A percentile compares a stretch with the other conserved stretches of the same genome.
Evolutionary conservation across 768 basidiomycete species (phyloP).

Genomic region (Trametes maxima): DNA sequence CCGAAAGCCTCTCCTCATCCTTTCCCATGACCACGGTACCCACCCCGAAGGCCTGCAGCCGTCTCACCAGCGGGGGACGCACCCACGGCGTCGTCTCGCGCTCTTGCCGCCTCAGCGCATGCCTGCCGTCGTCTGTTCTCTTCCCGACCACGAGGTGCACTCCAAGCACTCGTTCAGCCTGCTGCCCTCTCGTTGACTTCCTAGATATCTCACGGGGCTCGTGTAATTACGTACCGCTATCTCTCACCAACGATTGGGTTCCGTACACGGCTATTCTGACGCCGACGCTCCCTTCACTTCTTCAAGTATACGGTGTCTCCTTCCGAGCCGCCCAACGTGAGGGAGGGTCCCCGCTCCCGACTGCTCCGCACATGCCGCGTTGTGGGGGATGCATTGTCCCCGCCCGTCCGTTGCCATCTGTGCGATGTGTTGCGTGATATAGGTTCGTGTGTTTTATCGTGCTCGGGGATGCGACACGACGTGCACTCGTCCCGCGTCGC

Average conservation of each 20-base stretch:
- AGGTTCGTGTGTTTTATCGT: constrained; percentile 1
- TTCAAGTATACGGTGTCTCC: neutral
- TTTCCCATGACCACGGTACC: too few relatives aligned
- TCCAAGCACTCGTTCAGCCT: neutral
- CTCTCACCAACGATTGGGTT: constrained; percentile 11
- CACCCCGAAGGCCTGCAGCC: too few relatives aligned
- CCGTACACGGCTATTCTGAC: constrained; percentile 18
- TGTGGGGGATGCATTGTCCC: neutral
- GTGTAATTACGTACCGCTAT: constrained; percentile 5
- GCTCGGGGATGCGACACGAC: neutral
- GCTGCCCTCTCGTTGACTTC: constrained; percentile 1
- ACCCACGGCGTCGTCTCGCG: too few relatives aligned
- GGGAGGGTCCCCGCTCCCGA: too few relatives aligned
- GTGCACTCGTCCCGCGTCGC: neutral
- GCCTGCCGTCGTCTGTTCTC: too few relatives aligned
- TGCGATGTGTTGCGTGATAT: neutral
- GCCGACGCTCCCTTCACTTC: neutral
- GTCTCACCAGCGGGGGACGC: too few relatives aligned
- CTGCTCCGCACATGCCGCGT: neutral
- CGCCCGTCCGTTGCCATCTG: constrained; percentile 1
- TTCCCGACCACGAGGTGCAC: too few relatives aligned
- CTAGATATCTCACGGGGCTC: neutral
- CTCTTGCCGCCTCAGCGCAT: too few relatives aligned
- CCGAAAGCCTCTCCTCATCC: too few relatives aligned
- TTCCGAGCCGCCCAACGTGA: neutral